Percentiles rank a stretch among this genome's conserved stretches.
These are phyloP conservation scores for Phylloporus scabripes DNA, from an alignment of 768 basidiomycete genomes.

Conservation along the genomic window DNA sequence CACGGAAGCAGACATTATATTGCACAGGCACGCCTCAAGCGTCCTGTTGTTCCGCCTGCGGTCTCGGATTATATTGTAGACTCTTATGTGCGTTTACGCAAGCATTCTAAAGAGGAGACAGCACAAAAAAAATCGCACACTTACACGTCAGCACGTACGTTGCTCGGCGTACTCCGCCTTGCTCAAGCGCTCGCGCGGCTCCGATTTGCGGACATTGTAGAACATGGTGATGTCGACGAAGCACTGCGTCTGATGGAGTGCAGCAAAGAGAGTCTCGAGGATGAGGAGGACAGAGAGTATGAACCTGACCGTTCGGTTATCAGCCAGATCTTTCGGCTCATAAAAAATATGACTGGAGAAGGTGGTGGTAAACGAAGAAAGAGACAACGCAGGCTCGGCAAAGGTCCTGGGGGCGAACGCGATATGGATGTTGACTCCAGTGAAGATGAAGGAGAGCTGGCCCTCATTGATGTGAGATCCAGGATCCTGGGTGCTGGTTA, in stretches of 20 bases:
- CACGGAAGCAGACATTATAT: slow-evolving; percentile 75
- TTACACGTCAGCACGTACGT: slow-evolving; percentile 94
- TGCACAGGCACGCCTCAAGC: slow-evolving; percentile 79
- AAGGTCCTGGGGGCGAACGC: slow-evolving; percentile 63
- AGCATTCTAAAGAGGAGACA: slow-evolving; percentile 87
- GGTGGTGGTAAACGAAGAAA: slow-evolving; percentile 36
- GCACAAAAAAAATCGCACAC: slow-evolving; percentile 83
- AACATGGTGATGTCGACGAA: slow-evolving; percentile 88
- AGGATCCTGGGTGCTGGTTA: slow-evolving; percentile 83
- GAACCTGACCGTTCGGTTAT: slow-evolving; percentile 73
- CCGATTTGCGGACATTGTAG: slow-evolving; percentile 76
- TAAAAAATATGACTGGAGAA: slow-evolving; percentile 75
- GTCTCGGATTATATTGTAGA: slow-evolving; percentile 94
- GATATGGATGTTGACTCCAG: slow-evolving; percentile 68
- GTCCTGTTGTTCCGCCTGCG: slow-evolving; percentile 83
- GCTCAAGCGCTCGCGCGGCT: slow-evolving; percentile 93
- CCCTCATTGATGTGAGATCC: slow-evolving; percentile 83
- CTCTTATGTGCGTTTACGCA: slow-evolving; percentile 92
- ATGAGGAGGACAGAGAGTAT: slow-evolving; percentile 65
- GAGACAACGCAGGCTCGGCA: slow-evolving; percentile 54
- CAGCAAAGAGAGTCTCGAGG: slow-evolving; percentile 85
- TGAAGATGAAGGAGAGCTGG: slow-evolving; percentile 65
- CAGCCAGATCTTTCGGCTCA: slow-evolving; percentile 84
- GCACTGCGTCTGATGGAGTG: slow-evolving; percentile 96
- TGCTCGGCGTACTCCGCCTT: slow-evolving; percentile 90